These are phyloP conservation scores for Litsea cubeba DNA, from an alignment of 164 flowering plant genomes.

Conservation along the genomic window DNA sequence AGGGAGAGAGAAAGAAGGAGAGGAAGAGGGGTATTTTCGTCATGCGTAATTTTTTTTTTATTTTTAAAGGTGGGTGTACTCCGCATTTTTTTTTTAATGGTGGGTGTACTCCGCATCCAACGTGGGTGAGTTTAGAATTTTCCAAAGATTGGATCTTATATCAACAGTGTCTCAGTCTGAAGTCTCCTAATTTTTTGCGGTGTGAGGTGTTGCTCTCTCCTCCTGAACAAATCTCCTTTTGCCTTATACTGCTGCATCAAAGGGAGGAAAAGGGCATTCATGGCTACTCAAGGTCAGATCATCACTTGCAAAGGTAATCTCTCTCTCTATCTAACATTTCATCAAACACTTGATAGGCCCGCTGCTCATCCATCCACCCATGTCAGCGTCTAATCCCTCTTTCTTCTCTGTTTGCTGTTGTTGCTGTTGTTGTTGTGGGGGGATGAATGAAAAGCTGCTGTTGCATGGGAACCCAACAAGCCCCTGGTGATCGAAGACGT, in stretches of 20 bases:
- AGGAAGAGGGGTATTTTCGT: too few relatives aligned
- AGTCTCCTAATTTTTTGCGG: too few relatives aligned
- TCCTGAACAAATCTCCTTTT: neutral
- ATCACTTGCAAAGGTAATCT: constrained; percentile 95
- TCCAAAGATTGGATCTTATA: too few relatives aligned
- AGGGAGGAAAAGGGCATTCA: constrained; percentile 9
- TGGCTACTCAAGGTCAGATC: constrained; percentile 87
- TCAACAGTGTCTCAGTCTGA: too few relatives aligned
- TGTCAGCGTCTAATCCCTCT: neutral
- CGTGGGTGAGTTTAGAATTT: too few relatives aligned
- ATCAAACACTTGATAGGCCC: neutral
- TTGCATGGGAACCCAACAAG: constrained; percentile 93
- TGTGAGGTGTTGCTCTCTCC: too few relatives aligned
- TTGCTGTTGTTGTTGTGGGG: neutral
- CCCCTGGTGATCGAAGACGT: constrained; percentile 73
- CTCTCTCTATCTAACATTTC: constrained; percentile 1
- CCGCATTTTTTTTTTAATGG: too few relatives aligned
- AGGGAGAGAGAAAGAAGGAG: too few relatives aligned
- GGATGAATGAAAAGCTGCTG: constrained; percentile 60
- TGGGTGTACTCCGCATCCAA: too few relatives aligned
- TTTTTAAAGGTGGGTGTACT: too few relatives aligned
- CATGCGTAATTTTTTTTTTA: too few relatives aligned
- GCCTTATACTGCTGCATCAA: neutral
- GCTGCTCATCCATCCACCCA: neutral
- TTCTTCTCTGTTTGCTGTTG: constrained; percentile 1